Conservation (phyloP, 352 stramenopile species). For the Globisporangium canariense region DNA sequence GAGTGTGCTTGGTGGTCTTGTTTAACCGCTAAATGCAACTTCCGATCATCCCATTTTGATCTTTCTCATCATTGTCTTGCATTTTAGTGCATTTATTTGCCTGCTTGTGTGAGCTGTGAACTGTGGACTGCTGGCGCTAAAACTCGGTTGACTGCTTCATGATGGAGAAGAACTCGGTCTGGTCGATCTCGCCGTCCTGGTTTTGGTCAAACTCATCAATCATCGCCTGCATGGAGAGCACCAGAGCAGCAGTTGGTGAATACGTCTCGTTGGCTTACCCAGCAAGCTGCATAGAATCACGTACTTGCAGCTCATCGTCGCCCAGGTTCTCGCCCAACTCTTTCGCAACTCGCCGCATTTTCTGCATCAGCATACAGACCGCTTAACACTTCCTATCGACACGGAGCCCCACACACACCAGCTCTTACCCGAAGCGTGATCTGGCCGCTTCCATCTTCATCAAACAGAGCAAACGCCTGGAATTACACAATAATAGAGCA, state of each 20-base stretch:
- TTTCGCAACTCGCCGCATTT: conserved; percentile 91
- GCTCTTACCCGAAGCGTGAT: conserved; percentile 72
- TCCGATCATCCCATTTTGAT: conserved; percentile 37
- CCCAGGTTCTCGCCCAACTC: conserved; percentile 91
- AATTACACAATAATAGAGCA: neutral
- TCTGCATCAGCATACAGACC: conserved; percentile 33
- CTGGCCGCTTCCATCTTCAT: conserved; percentile 88
- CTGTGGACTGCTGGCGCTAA: conserved; percentile 12
- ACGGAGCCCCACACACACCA: conserved; percentile 1
- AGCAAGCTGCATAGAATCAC: neutral
- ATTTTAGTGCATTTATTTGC: conserved; percentile 20
- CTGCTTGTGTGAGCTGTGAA: neutral
- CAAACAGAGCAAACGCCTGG: conserved; percentile 93
- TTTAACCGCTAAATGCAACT: conserved; percentile 14
- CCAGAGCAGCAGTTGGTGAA: neutral
- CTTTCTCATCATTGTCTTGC: conserved; percentile 2
- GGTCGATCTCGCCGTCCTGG: conserved; percentile 89
- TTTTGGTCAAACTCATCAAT: conserved; percentile 95
- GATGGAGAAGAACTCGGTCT: conserved; percentile 89
- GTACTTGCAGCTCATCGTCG: conserved; percentile 87
- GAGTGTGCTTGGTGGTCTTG: conserved; percentile 3
- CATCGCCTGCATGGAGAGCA: conserved; percentile 69
- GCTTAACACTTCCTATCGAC: neutral
- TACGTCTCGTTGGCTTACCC: neutral
- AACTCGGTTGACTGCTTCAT: conserved; percentile 87